phyloP scores from a whole-genome alignment of 768 basidiomycete species.

The Psilocybe sp. region DNA sequence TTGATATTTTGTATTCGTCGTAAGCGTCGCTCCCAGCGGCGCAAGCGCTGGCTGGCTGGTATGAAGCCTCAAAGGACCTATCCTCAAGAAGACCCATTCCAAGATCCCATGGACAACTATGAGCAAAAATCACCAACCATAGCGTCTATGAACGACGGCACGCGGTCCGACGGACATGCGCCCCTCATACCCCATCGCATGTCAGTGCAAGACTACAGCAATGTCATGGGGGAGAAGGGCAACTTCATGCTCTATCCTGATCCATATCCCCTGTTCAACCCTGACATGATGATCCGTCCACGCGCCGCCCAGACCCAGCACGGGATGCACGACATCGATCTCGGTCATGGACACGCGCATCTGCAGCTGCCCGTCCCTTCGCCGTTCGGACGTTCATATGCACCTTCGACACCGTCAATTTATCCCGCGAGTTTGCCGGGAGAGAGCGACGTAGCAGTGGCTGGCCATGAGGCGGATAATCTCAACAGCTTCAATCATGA shows the following conservation, averaged over 20 bases:
- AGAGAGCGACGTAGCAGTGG: conserved; percentile 22
- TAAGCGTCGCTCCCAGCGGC: conserved; percentile 35
- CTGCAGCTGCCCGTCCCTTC: conserved; percentile 3
- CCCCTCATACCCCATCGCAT: too few relatives aligned
- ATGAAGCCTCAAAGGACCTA: conserved; percentile 31
- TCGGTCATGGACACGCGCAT: conserved; percentile 3
- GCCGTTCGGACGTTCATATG: conserved; percentile 26
- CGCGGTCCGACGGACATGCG: too few relatives aligned
- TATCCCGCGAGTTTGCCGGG: conserved; percentile 44
- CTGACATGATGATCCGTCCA: conserved; percentile 5
- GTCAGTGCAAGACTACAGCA: background rate
- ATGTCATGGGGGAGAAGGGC: conserved; percentile 7
- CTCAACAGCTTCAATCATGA: background rate
- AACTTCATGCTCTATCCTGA: conserved; percentile 16
- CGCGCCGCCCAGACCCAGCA: background rate
- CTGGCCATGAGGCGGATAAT: background rate
- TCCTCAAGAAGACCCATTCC: conserved; percentile 34
- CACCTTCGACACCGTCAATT: conserved; percentile 48
- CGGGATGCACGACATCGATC: conserved; percentile 7
- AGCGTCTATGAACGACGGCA: background rate
- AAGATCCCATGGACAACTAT: conserved; percentile 14
- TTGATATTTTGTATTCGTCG: conserved; percentile 42
- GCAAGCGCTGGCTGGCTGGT: conserved; percentile 32
- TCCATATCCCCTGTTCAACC: conserved; percentile 15
- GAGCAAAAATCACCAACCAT: conserved; percentile 8